These are phyloP conservation scores for Persicaria tinctoria DNA, from an alignment of 148 eudicot species.

Conservation along the genomic window DNA sequence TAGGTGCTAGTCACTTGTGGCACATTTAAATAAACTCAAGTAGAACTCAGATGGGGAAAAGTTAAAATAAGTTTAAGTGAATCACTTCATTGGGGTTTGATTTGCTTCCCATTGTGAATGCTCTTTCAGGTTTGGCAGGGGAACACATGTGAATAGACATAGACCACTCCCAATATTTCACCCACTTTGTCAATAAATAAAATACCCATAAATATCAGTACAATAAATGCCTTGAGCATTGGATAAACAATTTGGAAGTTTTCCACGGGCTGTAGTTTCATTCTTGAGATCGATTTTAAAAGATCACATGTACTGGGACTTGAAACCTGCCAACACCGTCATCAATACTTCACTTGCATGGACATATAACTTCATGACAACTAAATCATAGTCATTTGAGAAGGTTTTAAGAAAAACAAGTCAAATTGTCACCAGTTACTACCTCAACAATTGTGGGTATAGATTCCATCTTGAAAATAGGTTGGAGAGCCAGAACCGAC, in stretches of 20 bases:
- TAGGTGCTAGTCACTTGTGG: background rate
- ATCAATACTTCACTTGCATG: background rate
- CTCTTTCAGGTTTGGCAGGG: background rate
- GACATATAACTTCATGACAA: background rate
- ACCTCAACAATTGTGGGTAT: conserved; percentile 96
- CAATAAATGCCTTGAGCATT: conserved; percentile 40
- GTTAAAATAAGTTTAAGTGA: background rate
- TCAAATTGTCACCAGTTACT: conserved; percentile 13
- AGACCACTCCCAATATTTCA: background rate
- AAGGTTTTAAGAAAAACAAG: background rate
- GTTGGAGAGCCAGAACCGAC: conserved; percentile 88
- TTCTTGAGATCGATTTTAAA: conserved; percentile 77
- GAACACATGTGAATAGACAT: background rate
- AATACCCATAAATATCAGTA: too few species aligned
- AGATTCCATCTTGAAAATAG: conserved; percentile 49
- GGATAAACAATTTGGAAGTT: conserved; percentile 94
- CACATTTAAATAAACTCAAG: background rate
- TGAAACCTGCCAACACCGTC: conserved; percentile 53
- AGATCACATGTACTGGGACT: conserved; percentile 82
- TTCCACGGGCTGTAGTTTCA: conserved; percentile 87
- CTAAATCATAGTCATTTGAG: background rate
- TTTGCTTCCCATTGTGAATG: background rate
- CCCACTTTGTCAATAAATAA: too few species aligned
- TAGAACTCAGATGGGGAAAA: background rate
- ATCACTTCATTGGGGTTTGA: background rate